Base-by-base conservation (phyloP, 306 rosid genomes). In the Crotalaria pallida region DNA sequence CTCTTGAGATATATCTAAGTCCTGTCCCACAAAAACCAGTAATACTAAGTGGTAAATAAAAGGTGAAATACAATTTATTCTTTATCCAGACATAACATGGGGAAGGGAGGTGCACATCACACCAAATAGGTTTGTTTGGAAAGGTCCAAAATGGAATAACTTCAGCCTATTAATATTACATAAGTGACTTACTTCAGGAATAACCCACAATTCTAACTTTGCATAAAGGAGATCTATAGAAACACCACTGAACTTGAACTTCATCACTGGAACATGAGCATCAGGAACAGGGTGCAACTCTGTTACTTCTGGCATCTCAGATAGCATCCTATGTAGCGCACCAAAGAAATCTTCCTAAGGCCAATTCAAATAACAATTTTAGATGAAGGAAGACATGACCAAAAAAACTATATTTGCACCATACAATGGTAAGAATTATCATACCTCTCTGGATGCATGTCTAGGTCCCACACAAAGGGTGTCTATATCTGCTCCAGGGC, bases 201-300 rank as follows among this genome's bases (percentile, higher is more conserved):
- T 82, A 70, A 85, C 89, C 96, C 90, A 88, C 78, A 90, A 87
- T 45, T 96, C 70, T 49, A 94, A 80, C 76, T 75, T 86, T 24
- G 97, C 99, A 87, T 94, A 94, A 12, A 94, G 96, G 67, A 94
- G 96, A 79, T 94, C 99, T 66, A 94, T 80, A 51, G 97, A 94
- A 61, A 94, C 85, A 10, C 92, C 96, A 19, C 68, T 71, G 58
- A 90, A 91, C 89, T 90, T 94, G 82, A 94, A 88, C 55, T 0
- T 18, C 87, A 94, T 72, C 49, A 94, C 83, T 22, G 99, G 99
- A 64, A 94, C 99, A 74, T 85, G 78, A 81, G 97, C 99, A 88
- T 88, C 99, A 53, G 96, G 97, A 64, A 94, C 99, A 64, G 99
- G 97, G 73, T 88, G 97, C 78, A 94, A 71, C 73, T 94, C 99